Conservation (phyloP, 495 filamentous ascomycete genomes). For the Talaromyces proteolyticus region DNA sequence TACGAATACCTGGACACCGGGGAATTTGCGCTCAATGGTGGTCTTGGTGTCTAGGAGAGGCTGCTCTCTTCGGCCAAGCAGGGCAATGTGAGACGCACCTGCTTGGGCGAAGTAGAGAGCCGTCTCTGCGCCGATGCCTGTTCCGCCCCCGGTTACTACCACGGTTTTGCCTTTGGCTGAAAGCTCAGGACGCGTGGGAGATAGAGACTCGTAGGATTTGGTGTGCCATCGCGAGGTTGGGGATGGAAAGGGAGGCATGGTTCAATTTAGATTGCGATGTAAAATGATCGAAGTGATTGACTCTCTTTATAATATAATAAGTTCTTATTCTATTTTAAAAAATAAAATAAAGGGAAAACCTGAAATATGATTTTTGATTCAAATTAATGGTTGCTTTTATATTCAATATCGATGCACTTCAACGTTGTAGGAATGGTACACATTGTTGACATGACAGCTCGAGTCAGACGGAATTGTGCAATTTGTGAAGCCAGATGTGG, state of each 20-base stretch:
- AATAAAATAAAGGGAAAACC: too few species aligned
- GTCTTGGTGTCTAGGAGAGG: slow-evolving; percentile 24
- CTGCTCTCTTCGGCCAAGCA: slow-evolving; percentile 28
- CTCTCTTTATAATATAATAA: too few species aligned
- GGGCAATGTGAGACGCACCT: slow-evolving; percentile 28
- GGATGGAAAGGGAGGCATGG: slow-evolving; percentile 19
- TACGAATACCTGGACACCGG: slow-evolving; percentile 17
- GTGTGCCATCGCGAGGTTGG: slow-evolving; percentile 24
- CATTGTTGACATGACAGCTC: too few species aligned
- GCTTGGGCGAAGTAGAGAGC: slow-evolving; percentile 36
- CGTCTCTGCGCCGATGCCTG: slow-evolving; percentile 37
- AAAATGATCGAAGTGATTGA: slow-evolving; percentile 6
- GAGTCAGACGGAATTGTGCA: not conserved
- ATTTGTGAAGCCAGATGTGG: not conserved
- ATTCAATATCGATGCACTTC: too few species aligned
- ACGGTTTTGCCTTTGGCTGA: slow-evolving; percentile 37
- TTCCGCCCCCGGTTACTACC: slow-evolving; percentile 40
- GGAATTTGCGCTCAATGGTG: slow-evolving; percentile 16
- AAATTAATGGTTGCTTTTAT: not conserved
- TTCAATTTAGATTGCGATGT: too few species aligned
- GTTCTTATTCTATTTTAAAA: too few species aligned
- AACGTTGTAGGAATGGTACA: too few species aligned
- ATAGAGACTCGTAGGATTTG: slow-evolving; percentile 35
- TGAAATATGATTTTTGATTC: too few species aligned
- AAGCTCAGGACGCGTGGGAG: slow-evolving; percentile 30